Conservation (phyloP, 768 basidiomycete species). For the Agaricus blazei region DNA sequence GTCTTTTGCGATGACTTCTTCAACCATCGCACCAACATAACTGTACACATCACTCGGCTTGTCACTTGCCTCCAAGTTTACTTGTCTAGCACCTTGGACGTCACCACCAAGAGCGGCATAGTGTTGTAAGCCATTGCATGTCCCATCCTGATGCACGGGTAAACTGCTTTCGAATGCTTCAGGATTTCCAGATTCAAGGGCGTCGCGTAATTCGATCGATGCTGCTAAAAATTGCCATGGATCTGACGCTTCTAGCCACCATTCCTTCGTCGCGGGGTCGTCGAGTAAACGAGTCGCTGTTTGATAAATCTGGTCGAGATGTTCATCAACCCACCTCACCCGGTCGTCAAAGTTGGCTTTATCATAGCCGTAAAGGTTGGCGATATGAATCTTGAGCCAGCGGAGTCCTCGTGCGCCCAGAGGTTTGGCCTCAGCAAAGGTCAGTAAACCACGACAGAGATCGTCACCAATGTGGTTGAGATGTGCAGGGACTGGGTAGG, state of each 20-base stretch:
- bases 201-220: slow-evolving; percentile 76
- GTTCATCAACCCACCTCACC: slow-evolving; percentile 69
- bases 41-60: slow-evolving; percentile 94
- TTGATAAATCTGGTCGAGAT: slow-evolving; percentile 75
- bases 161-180: slow-evolving; percentile 70
- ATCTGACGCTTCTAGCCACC: slow-evolving; percentile 93
- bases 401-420: slow-evolving; percentile 81
- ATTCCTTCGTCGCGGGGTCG: slow-evolving; percentile 49
- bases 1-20: slow-evolving; percentile 57
- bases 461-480: slow-evolving; percentile 96
- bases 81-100: slow-evolving; percentile 79
- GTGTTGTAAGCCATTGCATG: slow-evolving; percentile 97
- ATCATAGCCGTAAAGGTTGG: slow-evolving; percentile 91
- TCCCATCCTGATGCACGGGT: slow-evolving; percentile 98
- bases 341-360: slow-evolving; percentile 94
- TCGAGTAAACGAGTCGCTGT: slow-evolving; percentile 33
- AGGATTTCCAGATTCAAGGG: neutral
- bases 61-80: slow-evolving; percentile 83
- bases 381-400: slow-evolving; percentile 94
- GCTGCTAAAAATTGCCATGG: slow-evolving; percentile 97
- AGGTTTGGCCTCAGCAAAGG: slow-evolving; percentile 74
- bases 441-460: slow-evolving; percentile 79
- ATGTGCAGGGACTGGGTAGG: slow-evolving; percentile 95
- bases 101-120: slow-evolving; percentile 98
- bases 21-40: slow-evolving; percentile 83